Conservation (phyloP, 2,329 filamentous ascomycete species). For the Aspergillus spinulosporus region DNA sequence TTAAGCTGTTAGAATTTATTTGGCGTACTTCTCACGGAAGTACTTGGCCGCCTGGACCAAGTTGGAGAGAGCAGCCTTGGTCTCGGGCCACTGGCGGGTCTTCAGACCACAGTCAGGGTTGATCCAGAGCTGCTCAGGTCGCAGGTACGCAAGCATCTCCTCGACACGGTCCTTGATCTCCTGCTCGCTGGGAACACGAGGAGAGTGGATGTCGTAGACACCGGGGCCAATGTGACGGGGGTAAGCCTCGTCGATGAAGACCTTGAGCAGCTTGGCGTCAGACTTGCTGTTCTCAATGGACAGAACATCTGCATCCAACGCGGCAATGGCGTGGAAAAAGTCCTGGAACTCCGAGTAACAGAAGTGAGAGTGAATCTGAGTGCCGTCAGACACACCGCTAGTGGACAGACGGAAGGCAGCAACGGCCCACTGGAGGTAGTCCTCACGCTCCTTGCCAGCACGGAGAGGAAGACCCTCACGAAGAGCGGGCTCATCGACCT, state of each 20-base stretch:
- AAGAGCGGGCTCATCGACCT: constrained; percentile 98
- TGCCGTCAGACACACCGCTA: constrained; percentile 88
- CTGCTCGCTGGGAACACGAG: constrained; percentile 92
- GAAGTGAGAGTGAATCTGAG: constrained; percentile 99
- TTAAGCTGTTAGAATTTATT: constrained; percentile 25
- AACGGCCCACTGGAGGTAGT: constrained; percentile 96
- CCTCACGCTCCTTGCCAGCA: constrained; percentile 87
- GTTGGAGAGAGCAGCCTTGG: constrained; percentile 92
- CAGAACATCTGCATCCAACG: constrained; percentile 95
- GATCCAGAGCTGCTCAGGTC: constrained; percentile 98
- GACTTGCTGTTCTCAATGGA: constrained; percentile 99
- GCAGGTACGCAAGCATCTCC: constrained; percentile 97
- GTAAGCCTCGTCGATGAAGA: constrained; percentile 97
- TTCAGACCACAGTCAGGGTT: constrained; percentile 99
- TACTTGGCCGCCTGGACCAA: constrained; percentile 98
- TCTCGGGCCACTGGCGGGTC: constrained; percentile 98
- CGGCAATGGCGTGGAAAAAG: constrained; percentile 99
- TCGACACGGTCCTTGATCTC: constrained; percentile 97
- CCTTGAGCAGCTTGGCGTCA: constrained; percentile 97
- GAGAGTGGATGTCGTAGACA: constrained; percentile 99
- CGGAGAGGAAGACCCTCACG: constrained; percentile 99
- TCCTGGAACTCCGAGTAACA: constrained; percentile 99
- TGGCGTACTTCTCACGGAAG: constrained; percentile 81
- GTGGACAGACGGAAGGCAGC: constrained; percentile 97
- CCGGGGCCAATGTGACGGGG: constrained; percentile 97